These are phyloP conservation scores for Yarrowia sp. DNA, from an alignment of 805 yeast species.

Conservation along the genomic window DNA sequence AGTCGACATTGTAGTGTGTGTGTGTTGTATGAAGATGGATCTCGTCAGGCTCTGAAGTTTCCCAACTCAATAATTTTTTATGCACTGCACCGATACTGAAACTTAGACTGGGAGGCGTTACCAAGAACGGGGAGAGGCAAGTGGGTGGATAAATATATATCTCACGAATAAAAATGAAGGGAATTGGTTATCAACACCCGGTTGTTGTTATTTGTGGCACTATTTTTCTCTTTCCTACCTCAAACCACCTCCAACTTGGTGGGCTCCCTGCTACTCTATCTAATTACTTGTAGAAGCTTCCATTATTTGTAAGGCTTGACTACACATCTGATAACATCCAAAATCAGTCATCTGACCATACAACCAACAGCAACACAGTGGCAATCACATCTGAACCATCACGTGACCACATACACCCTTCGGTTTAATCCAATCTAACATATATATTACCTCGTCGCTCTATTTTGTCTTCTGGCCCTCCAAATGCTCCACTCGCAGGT, in stretches of 20 bases:
- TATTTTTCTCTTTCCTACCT: too few species aligned
- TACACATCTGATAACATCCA: neutral
- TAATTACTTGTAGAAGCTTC: neutral
- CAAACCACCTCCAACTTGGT: too few species aligned
- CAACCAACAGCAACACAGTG: neutral
- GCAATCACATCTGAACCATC: too few species aligned
- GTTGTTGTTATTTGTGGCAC: too few species aligned
- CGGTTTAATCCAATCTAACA: neutral
- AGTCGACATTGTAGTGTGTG: neutral
- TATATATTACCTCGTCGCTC: neutral
- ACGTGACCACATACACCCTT: neutral
- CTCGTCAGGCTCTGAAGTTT: neutral
- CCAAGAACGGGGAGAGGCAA: neutral
- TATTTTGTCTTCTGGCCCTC: conserved; percentile 16
- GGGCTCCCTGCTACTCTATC: neutral
- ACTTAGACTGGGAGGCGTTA: neutral
- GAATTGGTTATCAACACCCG: too few species aligned
- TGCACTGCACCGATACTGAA: conserved; percentile 23
- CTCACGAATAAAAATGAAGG: too few species aligned
- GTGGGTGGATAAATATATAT: too few species aligned
- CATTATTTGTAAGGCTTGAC: neutral
- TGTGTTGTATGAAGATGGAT: neutral
- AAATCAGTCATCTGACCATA: too few species aligned
- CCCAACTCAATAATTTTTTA: conserved; percentile 10
- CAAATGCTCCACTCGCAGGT: conserved; percentile 14